Percentiles rank a stretch among this genome's conserved stretches.
phyloP scores from a whole-genome alignment of 805 yeast genomes.

The Pichia scutulata region DNA sequence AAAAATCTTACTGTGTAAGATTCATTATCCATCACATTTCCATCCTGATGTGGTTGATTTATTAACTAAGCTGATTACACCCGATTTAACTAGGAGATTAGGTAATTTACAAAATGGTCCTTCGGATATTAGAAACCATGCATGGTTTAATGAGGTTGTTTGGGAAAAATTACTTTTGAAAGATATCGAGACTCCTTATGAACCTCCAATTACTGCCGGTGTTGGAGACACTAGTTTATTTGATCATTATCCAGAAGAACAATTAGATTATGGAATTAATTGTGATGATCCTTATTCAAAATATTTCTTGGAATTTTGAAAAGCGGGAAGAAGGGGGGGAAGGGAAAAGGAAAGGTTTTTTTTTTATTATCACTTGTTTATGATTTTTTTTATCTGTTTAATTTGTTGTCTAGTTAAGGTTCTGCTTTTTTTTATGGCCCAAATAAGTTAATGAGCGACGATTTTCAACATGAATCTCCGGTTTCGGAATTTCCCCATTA shows the following conservation, averaged over 20 bases:
- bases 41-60: conserved; percentile 48
- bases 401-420: neutral
- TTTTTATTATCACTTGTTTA: too few species aligned
- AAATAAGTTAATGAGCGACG: too few species aligned
- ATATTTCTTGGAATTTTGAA: conserved; percentile 26
- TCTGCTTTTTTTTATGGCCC: neutral
- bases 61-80: conserved; percentile 42
- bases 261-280: conserved; percentile 71
- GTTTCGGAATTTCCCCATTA: neutral
- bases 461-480: neutral
- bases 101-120: conserved; percentile 55
- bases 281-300: conserved; percentile 38
- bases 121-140: conserved; percentile 47
- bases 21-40: conserved; percentile 45
- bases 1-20: conserved; percentile 46
- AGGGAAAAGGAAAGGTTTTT: neutral
- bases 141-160: conserved; percentile 54
- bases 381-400: neutral
- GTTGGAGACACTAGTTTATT: conserved; percentile 58
- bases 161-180: conserved; percentile 50
- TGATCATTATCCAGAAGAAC: conserved; percentile 74
- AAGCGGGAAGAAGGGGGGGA: neutral
- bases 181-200: conserved; percentile 57
- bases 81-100: conserved; percentile 47
- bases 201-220: conserved; percentile 56